phyloP scores from a whole-genome alignment of 352 stramenopile species.

The Pelagophyceae sp. region DNA sequence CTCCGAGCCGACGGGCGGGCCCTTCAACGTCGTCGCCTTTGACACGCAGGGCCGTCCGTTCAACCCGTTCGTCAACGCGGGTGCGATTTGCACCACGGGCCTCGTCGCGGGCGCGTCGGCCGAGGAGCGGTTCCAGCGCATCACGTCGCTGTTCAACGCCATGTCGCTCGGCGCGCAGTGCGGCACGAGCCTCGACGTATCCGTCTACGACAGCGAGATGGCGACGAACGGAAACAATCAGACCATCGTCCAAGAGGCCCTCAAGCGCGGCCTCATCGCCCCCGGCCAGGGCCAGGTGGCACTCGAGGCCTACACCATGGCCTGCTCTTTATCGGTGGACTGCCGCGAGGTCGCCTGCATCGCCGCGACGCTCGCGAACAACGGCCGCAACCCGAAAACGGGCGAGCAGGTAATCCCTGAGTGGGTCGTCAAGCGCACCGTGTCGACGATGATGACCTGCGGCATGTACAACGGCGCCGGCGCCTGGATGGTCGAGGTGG shows the following conservation, averaged over 20 bases:
- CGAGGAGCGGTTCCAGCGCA: slow-evolving; percentile 36
- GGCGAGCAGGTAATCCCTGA: slow-evolving; percentile 34
- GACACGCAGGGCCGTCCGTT: slow-evolving; percentile 26
- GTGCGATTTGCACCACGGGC: slow-evolving; percentile 39
- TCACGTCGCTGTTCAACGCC: slow-evolving; percentile 34
- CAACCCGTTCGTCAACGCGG: slow-evolving; percentile 45
- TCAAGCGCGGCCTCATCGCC: slow-evolving; percentile 30
- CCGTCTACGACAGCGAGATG: slow-evolving; percentile 40
- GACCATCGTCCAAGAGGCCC: slow-evolving; percentile 41
- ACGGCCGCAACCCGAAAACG: slow-evolving; percentile 39
- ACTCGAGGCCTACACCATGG: slow-evolving; percentile 42
- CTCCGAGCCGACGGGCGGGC: slow-evolving; percentile 39
- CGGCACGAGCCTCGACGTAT: slow-evolving; percentile 20
- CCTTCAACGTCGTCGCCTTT: slow-evolving; percentile 35
- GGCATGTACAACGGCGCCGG: slow-evolving; percentile 46
- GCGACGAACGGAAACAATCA: slow-evolving; percentile 40
- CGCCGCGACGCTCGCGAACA: slow-evolving; percentile 42
- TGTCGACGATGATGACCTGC: slow-evolving; percentile 38
- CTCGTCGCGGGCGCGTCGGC: slow-evolving; percentile 27
- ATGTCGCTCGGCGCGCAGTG: slow-evolving; percentile 41
- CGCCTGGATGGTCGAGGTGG: slow-evolving; percentile 36
- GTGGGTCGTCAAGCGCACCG: slow-evolving; percentile 30
- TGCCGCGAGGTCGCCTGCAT: slow-evolving; percentile 33
- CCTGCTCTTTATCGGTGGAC: slow-evolving; percentile 40
- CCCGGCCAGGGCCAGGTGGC: slow-evolving; percentile 32